These are phyloP conservation scores for Acer yangbiense DNA, from an alignment of 345 rosid genomes.

Conservation along the genomic window DNA sequence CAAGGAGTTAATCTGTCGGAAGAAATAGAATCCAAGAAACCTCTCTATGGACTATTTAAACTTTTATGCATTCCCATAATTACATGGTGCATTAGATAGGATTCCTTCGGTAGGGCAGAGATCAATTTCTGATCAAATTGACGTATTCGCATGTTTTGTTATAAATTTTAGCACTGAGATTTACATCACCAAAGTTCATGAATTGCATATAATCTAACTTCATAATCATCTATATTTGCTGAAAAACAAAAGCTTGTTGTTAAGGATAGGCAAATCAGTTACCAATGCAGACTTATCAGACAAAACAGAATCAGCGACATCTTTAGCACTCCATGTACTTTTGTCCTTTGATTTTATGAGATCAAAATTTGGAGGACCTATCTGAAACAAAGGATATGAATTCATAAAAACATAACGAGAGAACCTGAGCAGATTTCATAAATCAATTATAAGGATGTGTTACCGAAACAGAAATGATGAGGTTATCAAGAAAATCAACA, in stretches of 20 bases:
- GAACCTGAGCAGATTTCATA: conserved; percentile 1
- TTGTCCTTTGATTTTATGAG: conserved; percentile 78
- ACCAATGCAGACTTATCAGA: conserved; percentile 94
- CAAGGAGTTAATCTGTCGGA: conserved; percentile 14
- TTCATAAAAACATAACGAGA: conserved; percentile 27
- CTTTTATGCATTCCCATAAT: not conserved
- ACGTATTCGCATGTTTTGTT: not conserved
- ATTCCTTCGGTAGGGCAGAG: not conserved
- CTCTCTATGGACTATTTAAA: conserved; percentile 1
- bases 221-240: not conserved
- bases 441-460: conserved; percentile 15
- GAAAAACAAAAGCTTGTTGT: conserved; percentile 1
- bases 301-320: conserved; percentile 88
- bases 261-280: conserved; percentile 29
- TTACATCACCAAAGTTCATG: not conserved
- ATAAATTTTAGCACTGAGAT: not conserved
- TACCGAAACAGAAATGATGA: conserved; percentile 84
- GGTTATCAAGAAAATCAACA: conserved; percentile 83
- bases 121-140: not conserved
- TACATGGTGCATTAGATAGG: not conserved
- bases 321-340: conserved; percentile 82
- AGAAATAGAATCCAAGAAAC: conserved; percentile 11
- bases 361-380: conserved; percentile 89
- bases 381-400: conserved; percentile 59
- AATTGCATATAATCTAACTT: not conserved